A percentile compares a stretch with the other conserved stretches of the same genome.
Conservation (phyloP, 352 stramenopile species). For the Globisporangium echinulatum region DNA sequence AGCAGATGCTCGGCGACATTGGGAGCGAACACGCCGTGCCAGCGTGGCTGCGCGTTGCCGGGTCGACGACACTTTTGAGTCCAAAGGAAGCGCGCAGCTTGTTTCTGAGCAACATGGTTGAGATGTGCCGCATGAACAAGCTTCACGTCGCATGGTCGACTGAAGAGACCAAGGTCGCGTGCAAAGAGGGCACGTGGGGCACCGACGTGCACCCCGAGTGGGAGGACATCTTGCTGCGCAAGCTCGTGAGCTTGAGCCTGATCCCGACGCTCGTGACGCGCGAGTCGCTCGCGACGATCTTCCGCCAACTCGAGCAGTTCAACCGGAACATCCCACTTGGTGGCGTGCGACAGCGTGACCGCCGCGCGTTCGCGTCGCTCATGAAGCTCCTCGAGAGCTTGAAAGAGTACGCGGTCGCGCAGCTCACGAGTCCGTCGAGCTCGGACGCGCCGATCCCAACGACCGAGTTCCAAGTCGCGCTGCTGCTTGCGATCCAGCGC, state of each 20-base stretch:
- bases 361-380: constrained; percentile 63
- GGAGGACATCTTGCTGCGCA: constrained; percentile 81
- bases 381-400: constrained; percentile 85
- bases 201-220: constrained; percentile 76
- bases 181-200: constrained; percentile 82
- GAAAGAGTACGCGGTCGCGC: constrained; percentile 77
- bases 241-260: constrained; percentile 70
- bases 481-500: constrained; percentile 74
- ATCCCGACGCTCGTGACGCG: constrained; percentile 79
- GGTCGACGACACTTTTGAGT: constrained; percentile 66
- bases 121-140: constrained; percentile 88
- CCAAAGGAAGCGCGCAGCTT: constrained; percentile 72
- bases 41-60: constrained; percentile 65
- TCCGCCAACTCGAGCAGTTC: constrained; percentile 80
- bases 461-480: constrained; percentile 75
- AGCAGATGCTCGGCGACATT: constrained; percentile 64
- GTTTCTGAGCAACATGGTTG: constrained; percentile 82
- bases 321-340: constrained; percentile 82
- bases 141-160: constrained; percentile 83
- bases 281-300: constrained; percentile 64
- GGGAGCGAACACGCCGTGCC: constrained; percentile 50
- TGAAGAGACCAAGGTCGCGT: constrained; percentile 78
- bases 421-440: constrained; percentile 76
- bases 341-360: constrained; percentile 60
- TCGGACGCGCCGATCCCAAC: constrained; percentile 76